Evolutionary conservation across 768 basidiomycete genomes (phyloP).

Genomic region (Termitomyces sp.): DNA sequence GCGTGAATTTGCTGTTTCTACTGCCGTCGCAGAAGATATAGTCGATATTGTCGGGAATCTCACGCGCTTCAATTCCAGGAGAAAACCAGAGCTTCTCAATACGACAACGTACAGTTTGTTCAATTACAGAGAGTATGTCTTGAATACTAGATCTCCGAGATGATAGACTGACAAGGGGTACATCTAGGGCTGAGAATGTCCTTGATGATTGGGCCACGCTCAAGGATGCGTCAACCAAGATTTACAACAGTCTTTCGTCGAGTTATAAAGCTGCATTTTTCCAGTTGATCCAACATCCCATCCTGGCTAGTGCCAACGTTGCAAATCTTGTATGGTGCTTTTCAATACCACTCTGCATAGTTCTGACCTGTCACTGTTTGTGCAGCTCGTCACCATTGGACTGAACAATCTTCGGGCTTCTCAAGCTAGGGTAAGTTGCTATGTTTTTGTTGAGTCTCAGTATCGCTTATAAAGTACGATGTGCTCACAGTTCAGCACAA

Average conservation of each 20-base stretch:
- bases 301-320: conserved; percentile 52
- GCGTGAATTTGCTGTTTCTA: conserved; percentile 52
- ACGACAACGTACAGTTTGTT: conserved; percentile 55
- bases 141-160: background rate
- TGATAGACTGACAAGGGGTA: background rate
- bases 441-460: background rate
- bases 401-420: conserved; percentile 55
- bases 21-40: conserved; percentile 33
- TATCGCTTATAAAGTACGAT: background rate
- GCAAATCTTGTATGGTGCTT: conserved; percentile 36
- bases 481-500: conserved; percentile 41
- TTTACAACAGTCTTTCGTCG: conserved; percentile 48
- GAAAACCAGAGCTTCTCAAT: conserved; percentile 65
- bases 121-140: conserved; percentile 63
- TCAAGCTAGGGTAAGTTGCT: conserved; percentile 43
- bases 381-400: conserved; percentile 48
- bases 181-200: conserved; percentile 50
- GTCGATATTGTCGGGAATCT: conserved; percentile 50
- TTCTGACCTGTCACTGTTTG: too few relatives aligned
- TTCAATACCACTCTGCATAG: background rate
- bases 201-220: conserved; percentile 45
- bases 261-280: conserved; percentile 55
- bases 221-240: conserved; percentile 39
- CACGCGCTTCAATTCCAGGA: conserved; percentile 49
- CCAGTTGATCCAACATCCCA: conserved; percentile 65